Percentiles rank a stretch among this genome's conserved stretches.
phyloP scores from a whole-genome alignment of 1,139 yeast genomes.

The Pichia sp. region DNA sequence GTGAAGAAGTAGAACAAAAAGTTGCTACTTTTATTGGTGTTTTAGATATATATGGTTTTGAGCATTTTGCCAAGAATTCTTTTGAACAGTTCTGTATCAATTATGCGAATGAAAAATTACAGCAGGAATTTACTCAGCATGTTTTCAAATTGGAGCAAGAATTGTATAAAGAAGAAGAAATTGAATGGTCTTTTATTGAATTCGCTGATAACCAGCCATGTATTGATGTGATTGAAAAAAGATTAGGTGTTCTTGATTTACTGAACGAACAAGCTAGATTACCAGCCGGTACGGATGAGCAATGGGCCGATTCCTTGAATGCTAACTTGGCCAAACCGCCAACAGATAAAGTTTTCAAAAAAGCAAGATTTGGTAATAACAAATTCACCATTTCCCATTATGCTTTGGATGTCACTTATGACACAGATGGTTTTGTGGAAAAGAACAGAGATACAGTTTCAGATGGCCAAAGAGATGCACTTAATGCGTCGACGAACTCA shows the following conservation, averaged over 20 bases:
- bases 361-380: constrained; percentile 90
- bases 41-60: constrained; percentile 94
- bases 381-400: constrained; percentile 89
- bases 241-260: constrained; percentile 77
- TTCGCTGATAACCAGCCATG: constrained; percentile 97
- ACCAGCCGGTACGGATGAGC: constrained; percentile 90
- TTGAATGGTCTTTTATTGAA: constrained; percentile 95
- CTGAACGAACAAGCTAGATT: constrained; percentile 93
- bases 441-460: constrained; percentile 97
- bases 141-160: constrained; percentile 96
- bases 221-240: constrained; percentile 84
- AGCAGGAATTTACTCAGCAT: constrained; percentile 96
- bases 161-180: constrained; percentile 84
- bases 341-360: constrained; percentile 71
- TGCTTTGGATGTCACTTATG: constrained; percentile 91
- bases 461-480: constrained; percentile 85
- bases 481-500: constrained; percentile 58
- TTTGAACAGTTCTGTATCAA: constrained; percentile 97
- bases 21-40: constrained; percentile 87
- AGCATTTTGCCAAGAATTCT: constrained; percentile 88
- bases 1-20: constrained; percentile 50
- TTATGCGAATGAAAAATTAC: constrained; percentile 94
- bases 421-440: constrained; percentile 90
- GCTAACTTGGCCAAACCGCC: constrained; percentile 78
- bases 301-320: constrained; percentile 88